Evolutionary conservation across 1,284 basidiomycete species (phyloP).

Genomic region (Gymnopus androsaceus): DNA sequence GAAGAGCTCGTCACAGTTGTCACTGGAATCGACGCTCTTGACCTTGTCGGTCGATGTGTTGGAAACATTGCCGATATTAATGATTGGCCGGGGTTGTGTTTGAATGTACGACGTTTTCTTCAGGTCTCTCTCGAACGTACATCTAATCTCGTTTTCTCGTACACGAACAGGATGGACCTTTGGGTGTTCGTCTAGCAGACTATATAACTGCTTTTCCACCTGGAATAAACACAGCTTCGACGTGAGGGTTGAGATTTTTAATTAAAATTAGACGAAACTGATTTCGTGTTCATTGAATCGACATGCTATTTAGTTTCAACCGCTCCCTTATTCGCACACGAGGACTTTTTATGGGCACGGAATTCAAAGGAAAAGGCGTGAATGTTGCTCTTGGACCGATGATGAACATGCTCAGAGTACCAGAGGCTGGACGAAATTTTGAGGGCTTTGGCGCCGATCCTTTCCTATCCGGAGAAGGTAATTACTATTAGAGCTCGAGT

Average conservation of each 20-base stretch:
- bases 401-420: slow-evolving; percentile 76
- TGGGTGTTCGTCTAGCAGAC: slow-evolving; percentile 38
- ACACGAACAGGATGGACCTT: slow-evolving; percentile 42
- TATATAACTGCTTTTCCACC: slow-evolving; percentile 47
- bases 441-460: slow-evolving; percentile 85
- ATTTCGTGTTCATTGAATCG: slow-evolving; percentile 35
- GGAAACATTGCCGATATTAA: slow-evolving; percentile 15
- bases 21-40: slow-evolving; percentile 34
- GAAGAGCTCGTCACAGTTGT: slow-evolving; percentile 35
- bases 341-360: slow-evolving; percentile 74
- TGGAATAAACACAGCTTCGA: slow-evolving; percentile 43
- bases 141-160: slow-evolving; percentile 1
- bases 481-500: not conserved
- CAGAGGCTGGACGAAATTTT: slow-evolving; percentile 77
- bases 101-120: slow-evolving; percentile 28
- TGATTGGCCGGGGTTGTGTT: slow-evolving; percentile 48
- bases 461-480: slow-evolving; percentile 64
- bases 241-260: slow-evolving; percentile 23
- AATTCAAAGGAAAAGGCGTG: slow-evolving; percentile 80
- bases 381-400: slow-evolving; percentile 64
- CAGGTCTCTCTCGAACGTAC: not conserved
- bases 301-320: slow-evolving; percentile 59
- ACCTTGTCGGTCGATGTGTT: slow-evolving; percentile 40
- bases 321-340: slow-evolving; percentile 68
- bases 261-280: slow-evolving; percentile 34